A percentile compares a stretch with the other conserved stretches of the same genome.
phyloP scores from a whole-genome alignment of 2,329 filamentous ascomycete genomes.

The Exophiala oligosperma region DNA sequence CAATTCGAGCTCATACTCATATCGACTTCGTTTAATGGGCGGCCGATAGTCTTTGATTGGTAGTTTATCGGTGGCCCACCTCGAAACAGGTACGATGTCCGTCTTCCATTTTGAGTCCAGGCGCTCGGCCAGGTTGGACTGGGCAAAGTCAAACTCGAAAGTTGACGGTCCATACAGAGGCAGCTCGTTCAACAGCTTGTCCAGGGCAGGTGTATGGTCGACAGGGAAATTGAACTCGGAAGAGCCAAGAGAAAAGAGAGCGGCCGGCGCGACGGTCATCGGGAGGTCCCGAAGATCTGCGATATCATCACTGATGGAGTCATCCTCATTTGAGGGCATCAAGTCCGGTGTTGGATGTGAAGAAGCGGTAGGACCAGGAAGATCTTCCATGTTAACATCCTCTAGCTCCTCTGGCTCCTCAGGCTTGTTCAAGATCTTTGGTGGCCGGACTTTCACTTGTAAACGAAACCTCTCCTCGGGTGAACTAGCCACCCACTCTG shows the following conservation, averaged over 20 bases:
- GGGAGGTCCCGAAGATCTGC: slow-evolving; percentile 40
- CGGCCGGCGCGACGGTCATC: slow-evolving; percentile 62
- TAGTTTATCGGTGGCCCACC: slow-evolving; percentile 80
- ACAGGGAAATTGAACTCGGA: slow-evolving; percentile 81
- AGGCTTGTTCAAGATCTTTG: slow-evolving; percentile 36
- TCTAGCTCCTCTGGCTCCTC: slow-evolving; percentile 32
- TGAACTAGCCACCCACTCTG: slow-evolving; percentile 71
- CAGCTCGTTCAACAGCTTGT: slow-evolving; percentile 76
- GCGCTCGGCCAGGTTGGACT: slow-evolving; percentile 44
- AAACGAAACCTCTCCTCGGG: slow-evolving; percentile 64
- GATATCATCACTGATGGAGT: slow-evolving; percentile 52
- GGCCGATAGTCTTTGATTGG: slow-evolving; percentile 66
- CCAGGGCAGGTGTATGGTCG: slow-evolving; percentile 70
- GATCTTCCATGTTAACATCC: slow-evolving; percentile 31
- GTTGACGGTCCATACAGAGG: slow-evolving; percentile 70
- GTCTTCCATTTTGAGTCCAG: slow-evolving; percentile 71
- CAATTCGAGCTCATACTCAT: slow-evolving; percentile 74
- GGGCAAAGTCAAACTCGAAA: slow-evolving; percentile 50
- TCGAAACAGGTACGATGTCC: slow-evolving; percentile 80
- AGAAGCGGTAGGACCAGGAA: slow-evolving; percentile 24
- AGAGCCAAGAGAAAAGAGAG: slow-evolving; percentile 78
- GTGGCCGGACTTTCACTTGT: slow-evolving; percentile 64
- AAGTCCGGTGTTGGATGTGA: slow-evolving; percentile 66
- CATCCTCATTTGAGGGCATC: slow-evolving; percentile 63
- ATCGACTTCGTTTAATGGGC: slow-evolving; percentile 77